Percentiles rank a stretch among this genome's conserved stretches.
Evolutionary conservation across 768 basidiomycete species (phyloP).

Genomic region (Pisolithus albus): DNA sequence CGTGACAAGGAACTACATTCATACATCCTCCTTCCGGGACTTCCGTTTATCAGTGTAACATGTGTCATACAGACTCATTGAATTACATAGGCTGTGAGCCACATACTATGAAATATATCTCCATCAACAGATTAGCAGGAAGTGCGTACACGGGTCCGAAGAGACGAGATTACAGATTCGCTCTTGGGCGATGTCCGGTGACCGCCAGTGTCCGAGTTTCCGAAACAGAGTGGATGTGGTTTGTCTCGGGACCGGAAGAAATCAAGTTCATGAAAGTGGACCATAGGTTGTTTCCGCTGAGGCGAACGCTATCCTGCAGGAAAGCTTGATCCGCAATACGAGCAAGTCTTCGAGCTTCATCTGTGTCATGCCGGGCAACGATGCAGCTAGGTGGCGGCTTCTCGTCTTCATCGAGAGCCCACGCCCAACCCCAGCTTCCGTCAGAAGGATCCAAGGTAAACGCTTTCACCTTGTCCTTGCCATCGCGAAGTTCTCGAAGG

Average conservation of each 20-base stretch:
- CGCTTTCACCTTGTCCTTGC: constrained; percentile 17
- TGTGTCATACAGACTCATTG: too few relatives aligned
- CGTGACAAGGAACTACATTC: too few relatives aligned
- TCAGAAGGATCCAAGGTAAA: constrained; percentile 34
- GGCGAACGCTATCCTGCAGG: constrained; percentile 46
- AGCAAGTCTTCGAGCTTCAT: constrained; percentile 67
- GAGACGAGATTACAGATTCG: constrained; percentile 20
- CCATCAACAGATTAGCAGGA: constrained; percentile 4
- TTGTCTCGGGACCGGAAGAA: constrained; percentile 44
- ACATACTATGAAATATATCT: background rate
- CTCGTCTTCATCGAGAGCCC: constrained; percentile 76
- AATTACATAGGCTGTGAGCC: background rate
- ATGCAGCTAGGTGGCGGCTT: constrained; percentile 89
- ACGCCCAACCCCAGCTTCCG: constrained; percentile 73
- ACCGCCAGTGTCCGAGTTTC: constrained; percentile 3
- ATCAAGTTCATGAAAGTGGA: constrained; percentile 57
- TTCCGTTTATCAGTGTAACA: too few relatives aligned
- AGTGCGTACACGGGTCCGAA: too few relatives aligned
- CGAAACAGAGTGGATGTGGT: constrained; percentile 20
- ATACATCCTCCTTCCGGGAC: too few relatives aligned
- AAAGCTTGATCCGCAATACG: constrained; percentile 65
- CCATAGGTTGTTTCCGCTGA: constrained; percentile 74
- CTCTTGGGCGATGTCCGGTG: constrained; percentile 13
- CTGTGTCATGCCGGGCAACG: constrained; percentile 81
- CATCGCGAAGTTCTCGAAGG: constrained; percentile 27